Evolutionary conservation across 768 basidiomycete genomes (phyloP).

Genomic region (Russula virescens): DNA sequence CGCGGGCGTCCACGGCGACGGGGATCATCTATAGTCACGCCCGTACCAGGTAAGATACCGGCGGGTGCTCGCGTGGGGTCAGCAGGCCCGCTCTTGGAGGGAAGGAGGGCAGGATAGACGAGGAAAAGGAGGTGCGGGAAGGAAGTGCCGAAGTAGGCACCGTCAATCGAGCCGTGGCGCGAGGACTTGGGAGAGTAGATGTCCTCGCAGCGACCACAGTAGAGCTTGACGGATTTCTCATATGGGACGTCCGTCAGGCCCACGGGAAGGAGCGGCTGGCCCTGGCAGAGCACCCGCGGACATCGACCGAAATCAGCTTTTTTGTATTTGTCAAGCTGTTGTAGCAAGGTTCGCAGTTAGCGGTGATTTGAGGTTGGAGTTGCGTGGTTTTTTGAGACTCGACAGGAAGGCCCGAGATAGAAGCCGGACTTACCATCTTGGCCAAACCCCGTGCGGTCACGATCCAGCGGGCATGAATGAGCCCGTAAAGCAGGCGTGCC

Average conservation of each 20-base stretch:
- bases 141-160: conserved; percentile 97
- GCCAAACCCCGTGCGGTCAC: conserved; percentile 88
- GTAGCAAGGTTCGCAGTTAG: neutral
- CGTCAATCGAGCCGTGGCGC: conserved; percentile 95
- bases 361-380: neutral
- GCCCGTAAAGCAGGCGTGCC: conserved; percentile 88
- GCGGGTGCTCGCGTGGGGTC: conserved; percentile 31
- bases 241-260: conserved; percentile 97
- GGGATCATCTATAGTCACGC: conserved; percentile 31
- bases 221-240: conserved; percentile 98
- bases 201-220: conserved; percentile 97
- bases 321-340: conserved; percentile 92
- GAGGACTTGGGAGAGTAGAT: conserved; percentile 97
- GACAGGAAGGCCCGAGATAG: neutral
- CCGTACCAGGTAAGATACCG: conserved; percentile 27
- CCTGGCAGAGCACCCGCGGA: conserved; percentile 93
- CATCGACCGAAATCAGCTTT: conserved; percentile 98
- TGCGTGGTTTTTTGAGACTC: neutral
- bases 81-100: conserved; percentile 62
- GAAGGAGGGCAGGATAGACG: conserved; percentile 91
- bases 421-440: conserved; percentile 70
- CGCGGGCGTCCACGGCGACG: conserved; percentile 27
- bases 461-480: conserved; percentile 97
- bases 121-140: conserved; percentile 97
- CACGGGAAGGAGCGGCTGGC: conserved; percentile 92